Conservation (phyloP, 768 basidiomycete genomes). For the Mrakia blollopis region DNA sequence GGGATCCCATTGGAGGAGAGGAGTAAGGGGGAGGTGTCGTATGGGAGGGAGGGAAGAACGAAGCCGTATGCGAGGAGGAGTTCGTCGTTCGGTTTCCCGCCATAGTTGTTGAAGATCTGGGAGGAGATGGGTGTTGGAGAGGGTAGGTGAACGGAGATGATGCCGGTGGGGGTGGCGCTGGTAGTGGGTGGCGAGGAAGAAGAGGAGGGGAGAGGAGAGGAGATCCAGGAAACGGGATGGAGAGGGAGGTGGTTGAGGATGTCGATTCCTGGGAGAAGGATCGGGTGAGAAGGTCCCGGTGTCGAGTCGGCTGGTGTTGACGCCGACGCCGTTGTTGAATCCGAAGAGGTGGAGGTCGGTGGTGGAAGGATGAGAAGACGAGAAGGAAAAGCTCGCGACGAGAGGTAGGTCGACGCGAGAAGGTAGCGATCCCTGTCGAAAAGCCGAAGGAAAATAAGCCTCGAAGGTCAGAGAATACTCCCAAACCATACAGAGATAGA, state of each 20-base stretch:
- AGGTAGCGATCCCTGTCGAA: slow-evolving; percentile 63
- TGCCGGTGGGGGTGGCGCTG: slow-evolving; percentile 21
- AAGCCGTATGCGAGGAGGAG: slow-evolving; percentile 91
- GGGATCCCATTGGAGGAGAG: slow-evolving; percentile 52
- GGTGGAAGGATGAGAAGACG: slow-evolving; percentile 52
- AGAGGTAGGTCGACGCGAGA: slow-evolving; percentile 67
- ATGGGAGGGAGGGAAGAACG: slow-evolving; percentile 67
- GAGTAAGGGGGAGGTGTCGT: slow-evolving; percentile 78
- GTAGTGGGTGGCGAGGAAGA: not conserved
- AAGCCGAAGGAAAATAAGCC: not conserved
- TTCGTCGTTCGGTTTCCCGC: slow-evolving; percentile 82
- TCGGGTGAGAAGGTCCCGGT: slow-evolving; percentile 53
- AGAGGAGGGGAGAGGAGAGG: slow-evolving; percentile 29
- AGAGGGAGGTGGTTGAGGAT: slow-evolving; percentile 58
- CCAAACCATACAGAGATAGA: not conserved
- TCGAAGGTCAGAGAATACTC: too few species aligned
- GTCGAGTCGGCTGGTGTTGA: slow-evolving; percentile 44
- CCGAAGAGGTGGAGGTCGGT: slow-evolving; percentile 44
- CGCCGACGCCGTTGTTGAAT: slow-evolving; percentile 33
- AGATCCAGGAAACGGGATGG: slow-evolving; percentile 31
- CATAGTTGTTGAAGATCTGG: slow-evolving; percentile 90
- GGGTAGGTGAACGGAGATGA: slow-evolving; percentile 62
- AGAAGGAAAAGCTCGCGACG: slow-evolving; percentile 87
- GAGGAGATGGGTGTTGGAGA: slow-evolving; percentile 46
- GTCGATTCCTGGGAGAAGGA: slow-evolving; percentile 84